Percentiles rank a stretch among this genome's conserved stretches.
These are phyloP conservation scores for Salix purpurea DNA, from an alignment of 345 rosid genomes.

Conservation along the genomic window DNA sequence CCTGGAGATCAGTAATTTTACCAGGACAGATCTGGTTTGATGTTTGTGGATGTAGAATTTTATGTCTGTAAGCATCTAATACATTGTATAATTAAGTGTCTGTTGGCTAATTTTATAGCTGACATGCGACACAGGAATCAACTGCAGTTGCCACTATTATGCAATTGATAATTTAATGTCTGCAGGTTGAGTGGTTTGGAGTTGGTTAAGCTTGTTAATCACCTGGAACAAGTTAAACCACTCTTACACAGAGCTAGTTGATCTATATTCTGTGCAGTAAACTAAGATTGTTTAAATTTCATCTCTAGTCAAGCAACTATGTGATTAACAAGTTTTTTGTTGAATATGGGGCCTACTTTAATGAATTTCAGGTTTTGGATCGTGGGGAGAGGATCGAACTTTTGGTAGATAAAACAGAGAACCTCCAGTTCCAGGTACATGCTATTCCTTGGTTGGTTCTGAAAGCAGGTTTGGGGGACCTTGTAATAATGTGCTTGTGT, in stretches of 20 bases:
- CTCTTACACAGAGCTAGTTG: neutral
- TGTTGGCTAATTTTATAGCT: neutral
- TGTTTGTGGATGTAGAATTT: neutral
- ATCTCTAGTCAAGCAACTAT: neutral
- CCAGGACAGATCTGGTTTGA: neutral
- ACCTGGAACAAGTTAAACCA: neutral
- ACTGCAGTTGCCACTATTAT: neutral
- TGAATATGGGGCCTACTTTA: neutral
- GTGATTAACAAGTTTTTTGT: neutral
- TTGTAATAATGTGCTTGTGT: neutral
- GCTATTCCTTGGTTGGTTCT: neutral
- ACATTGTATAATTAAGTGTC: neutral
- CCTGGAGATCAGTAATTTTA: neutral
- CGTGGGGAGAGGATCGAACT: conserved; percentile 96
- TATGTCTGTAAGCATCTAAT: neutral
- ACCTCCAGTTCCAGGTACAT: conserved; percentile 79
- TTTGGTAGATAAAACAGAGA: conserved; percentile 85
- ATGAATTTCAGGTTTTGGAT: conserved; percentile 67
- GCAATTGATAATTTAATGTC: neutral
- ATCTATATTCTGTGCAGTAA: neutral
- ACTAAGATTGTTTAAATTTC: neutral
- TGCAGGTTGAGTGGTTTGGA: neutral
- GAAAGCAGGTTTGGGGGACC: neutral
- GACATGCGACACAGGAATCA: neutral
- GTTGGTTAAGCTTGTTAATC: neutral